A percentile compares a stretch with the other conserved stretches of the same genome.
These are phyloP conservation scores for Miscanthus lutarioriparius DNA, from an alignment of 176 grass and related monocot species.

Conservation along the genomic window DNA sequence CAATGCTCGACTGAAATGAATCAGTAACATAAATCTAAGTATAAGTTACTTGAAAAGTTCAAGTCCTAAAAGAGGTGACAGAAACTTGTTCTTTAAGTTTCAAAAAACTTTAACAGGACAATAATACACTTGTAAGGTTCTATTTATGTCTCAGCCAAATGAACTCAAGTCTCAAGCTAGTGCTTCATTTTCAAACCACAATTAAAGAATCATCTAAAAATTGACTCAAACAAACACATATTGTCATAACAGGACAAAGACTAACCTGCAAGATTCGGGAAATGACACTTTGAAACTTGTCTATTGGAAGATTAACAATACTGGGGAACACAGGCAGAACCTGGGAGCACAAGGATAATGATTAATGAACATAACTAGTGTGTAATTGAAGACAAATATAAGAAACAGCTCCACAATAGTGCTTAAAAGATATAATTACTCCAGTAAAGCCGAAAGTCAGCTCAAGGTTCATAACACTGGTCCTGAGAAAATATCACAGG, in stretches of 20 bases:
- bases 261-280: conserved; percentile 80
- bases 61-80: neutral
- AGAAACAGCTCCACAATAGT: conserved; percentile 2
- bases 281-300: conserved; percentile 84
- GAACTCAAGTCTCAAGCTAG: conserved; percentile 2
- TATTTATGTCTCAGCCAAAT: neutral
- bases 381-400: conserved; percentile 29
- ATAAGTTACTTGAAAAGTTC: conserved; percentile 18
- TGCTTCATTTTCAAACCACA: conserved; percentile 32
- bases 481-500: neutral
- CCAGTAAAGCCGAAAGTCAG: neutral
- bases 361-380: conserved; percentile 37
- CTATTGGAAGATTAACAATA: conserved; percentile 73
- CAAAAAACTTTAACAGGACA: neutral
- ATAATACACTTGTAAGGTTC: conserved; percentile 25
- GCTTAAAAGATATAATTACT: conserved; percentile 15
- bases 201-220: conserved; percentile 8
- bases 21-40: neutral
- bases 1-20: conserved; percentile 19
- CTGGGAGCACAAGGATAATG: conserved; percentile 46
- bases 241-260: conserved; percentile 31
- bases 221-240: neutral
- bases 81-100: neutral
- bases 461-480: conserved; percentile 7
- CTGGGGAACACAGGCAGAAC: conserved; percentile 71